Evolutionary conservation across 345 rosid species (phyloP), one percentile per base, ranked within the genome.

Genomic region (Lepidium didymum): DNA sequence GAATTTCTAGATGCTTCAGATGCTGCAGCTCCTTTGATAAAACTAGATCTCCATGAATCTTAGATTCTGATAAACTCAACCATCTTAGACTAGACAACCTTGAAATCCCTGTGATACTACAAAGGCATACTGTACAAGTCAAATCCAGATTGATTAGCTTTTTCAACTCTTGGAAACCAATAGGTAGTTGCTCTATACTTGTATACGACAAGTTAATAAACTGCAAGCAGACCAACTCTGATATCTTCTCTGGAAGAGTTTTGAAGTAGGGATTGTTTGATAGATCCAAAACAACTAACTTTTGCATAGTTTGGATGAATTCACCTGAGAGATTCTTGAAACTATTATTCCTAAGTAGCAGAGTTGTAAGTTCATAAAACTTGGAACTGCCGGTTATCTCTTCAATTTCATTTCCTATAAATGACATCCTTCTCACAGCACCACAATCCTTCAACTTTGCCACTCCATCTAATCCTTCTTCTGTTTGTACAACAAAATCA

Each of bases 281-380:
- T 7, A 81, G 46, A 56, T 78, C 69, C 58, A 75, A 67, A n/a
- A 81, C 84, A 40, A 27, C 50, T 40, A 81, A 18, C 21, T 10
- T 54, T 4, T 70, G 60, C 82, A 78, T 78, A 47, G 12, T 72
- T 18, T 4, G n/a, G 35, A 78, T 38, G 57, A 72, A 81, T 8
- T 51, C 67, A 5, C 37, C 13, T 8, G 70, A 33, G 4, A 75
- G 49, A 5, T 2, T 73, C 41, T 11, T 19, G 41, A 73, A 14
- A 0, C 14, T 4, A 16, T 78, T 68, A 7, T n/a, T n/a, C 49
- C 0, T 0, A 1, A 73, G 76, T 7, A 72, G n/a, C 23, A 81
- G 46, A 11, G 78, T 68, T 56, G 70, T 63, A 14, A 81, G 74
- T 8, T 72, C 14, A 40, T 42, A 59, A 35, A 74, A 72, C 1